These are phyloP conservation scores for Jimgerdemannia flammicorona DNA, from an alignment of 192 early-diverging fungal genomes.

Conservation along the genomic window DNA sequence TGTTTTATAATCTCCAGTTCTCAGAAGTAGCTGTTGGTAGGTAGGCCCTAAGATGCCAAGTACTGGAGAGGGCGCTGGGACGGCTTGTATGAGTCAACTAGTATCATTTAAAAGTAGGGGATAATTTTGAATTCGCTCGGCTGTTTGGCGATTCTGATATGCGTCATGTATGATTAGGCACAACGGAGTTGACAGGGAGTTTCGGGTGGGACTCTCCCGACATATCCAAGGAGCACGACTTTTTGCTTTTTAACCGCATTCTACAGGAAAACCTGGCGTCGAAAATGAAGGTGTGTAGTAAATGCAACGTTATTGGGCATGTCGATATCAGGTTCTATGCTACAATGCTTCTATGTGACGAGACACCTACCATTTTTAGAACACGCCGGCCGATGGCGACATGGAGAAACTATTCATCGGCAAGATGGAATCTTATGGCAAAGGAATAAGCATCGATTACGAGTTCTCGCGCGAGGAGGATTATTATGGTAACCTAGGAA, in stretches of 20 bases:
- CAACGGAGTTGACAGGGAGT: constrained; percentile 11
- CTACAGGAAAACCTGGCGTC: constrained; percentile 88
- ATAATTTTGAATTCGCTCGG: too few relatives aligned
- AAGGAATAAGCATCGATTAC: constrained; percentile 92
- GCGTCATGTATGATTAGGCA: too few relatives aligned
- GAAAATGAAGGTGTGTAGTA: too few relatives aligned
- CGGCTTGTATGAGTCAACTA: too few relatives aligned
- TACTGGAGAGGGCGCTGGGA: too few relatives aligned
- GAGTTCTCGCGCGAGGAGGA: constrained; percentile 72
- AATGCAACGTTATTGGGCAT: constrained; percentile 19
- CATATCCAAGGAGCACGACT: constrained; percentile 97
- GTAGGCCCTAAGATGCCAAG: too few relatives aligned
- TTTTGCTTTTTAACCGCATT: constrained; percentile 98
- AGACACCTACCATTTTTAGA: constrained; percentile 63
- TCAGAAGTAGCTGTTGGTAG: too few relatives aligned
- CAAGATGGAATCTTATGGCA: constrained; percentile 97
- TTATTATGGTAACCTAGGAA: too few relatives aligned
- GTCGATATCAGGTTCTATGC: constrained; percentile 73
- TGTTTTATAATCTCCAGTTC: too few relatives aligned
- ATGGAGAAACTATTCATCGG: constrained; percentile 92
- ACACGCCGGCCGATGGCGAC: constrained; percentile 57
- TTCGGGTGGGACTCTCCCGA: constrained; percentile 98
- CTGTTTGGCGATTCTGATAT: too few relatives aligned
- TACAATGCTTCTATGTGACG: too few relatives aligned
- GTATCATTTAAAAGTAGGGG: too few relatives aligned